Conservation (phyloP, 1,284 basidiomycete genomes). For the Irpex sp. region DNA sequence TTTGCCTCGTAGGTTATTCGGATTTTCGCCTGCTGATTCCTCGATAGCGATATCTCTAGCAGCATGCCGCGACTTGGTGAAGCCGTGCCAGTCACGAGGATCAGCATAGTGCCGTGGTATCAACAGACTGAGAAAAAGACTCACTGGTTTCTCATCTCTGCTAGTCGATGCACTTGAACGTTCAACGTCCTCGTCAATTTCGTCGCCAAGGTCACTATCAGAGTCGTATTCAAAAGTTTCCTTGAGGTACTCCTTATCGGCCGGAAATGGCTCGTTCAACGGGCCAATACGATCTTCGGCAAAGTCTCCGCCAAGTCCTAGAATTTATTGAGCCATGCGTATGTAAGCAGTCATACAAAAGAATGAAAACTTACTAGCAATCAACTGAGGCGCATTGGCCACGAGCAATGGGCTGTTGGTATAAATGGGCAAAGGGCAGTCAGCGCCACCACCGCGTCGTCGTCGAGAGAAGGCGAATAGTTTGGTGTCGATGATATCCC, state of each 20-base stretch:
- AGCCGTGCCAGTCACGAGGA: too few relatives aligned
- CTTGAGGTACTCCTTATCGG: not conserved
- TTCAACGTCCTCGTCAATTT: not conserved
- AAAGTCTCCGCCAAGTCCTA: not conserved
- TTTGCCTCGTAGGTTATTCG: not conserved
- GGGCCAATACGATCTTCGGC: not conserved
- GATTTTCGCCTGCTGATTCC: not conserved
- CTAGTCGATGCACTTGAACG: not conserved
- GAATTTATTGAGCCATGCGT: not conserved
- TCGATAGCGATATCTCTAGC: too few relatives aligned
- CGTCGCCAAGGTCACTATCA: constrained; percentile 11
- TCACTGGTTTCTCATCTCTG: not conserved
- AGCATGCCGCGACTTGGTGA: too few relatives aligned
- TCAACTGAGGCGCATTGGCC: constrained; percentile 9
- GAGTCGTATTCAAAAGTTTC: not conserved
- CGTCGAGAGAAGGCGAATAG: constrained; percentile 16
- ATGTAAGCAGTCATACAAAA: not conserved
- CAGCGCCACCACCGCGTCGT: constrained; percentile 3
- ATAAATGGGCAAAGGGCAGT: constrained; percentile 6
- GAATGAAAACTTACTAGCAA: constrained; percentile 7
- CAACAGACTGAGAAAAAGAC: not conserved
- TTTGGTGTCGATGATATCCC: constrained; percentile 13
- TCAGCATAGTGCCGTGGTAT: not conserved
- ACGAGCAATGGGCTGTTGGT: constrained; percentile 12
- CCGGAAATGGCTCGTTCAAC: not conserved